Conservation (phyloP, 371 early-diverging fungal species). For the Syncephalastrum sp. region DNA sequence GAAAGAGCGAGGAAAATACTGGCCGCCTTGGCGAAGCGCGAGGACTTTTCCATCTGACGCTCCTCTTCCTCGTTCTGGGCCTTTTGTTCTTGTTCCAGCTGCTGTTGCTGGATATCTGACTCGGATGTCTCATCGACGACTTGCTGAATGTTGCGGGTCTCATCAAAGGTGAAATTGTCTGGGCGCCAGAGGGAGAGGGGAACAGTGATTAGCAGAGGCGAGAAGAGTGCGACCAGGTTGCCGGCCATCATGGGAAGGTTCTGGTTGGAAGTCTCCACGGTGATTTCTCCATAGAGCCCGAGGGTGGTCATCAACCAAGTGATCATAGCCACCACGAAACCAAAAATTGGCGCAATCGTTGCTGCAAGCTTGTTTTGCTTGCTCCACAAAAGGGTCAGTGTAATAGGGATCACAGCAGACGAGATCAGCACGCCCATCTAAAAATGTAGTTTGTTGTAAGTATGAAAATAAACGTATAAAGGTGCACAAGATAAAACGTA, state of each 20-base stretch:
- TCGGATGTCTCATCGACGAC: slow-evolving; percentile 36
- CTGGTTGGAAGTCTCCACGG: slow-evolving; percentile 52
- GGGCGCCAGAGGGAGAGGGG: slow-evolving; percentile 46
- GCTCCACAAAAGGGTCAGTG: slow-evolving; percentile 61
- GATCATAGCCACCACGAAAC: slow-evolving; percentile 48
- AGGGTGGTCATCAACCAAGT: slow-evolving; percentile 65
- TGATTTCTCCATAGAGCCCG: slow-evolving; percentile 53
- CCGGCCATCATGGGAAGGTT: slow-evolving; percentile 75
- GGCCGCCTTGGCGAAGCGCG: slow-evolving; percentile 30
- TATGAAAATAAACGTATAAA: background rate
- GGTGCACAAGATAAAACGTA: slow-evolving; percentile 4
- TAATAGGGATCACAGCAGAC: slow-evolving; percentile 65
- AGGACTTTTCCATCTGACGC: slow-evolving; percentile 24
- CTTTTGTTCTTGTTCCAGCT: slow-evolving; percentile 14
- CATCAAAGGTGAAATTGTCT: slow-evolving; percentile 62
- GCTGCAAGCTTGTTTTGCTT: slow-evolving; percentile 62
- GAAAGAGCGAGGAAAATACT: slow-evolving; percentile 51
- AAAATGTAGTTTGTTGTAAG: slow-evolving; percentile 1
- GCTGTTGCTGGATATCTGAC: too few species aligned
- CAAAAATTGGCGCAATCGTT: slow-evolving; percentile 51
- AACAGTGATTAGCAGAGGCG: slow-evolving; percentile 23
- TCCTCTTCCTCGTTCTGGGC: slow-evolving; percentile 24
- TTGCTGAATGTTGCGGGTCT: slow-evolving; percentile 44
- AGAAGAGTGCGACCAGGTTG: slow-evolving; percentile 50
- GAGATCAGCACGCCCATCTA: slow-evolving; percentile 69